Evolutionary conservation across 2,329 filamentous ascomycete genomes (phyloP), one percentile per base, ranked within the genome.

Genomic region (Myriosclerotinia scirpicola): DNA sequence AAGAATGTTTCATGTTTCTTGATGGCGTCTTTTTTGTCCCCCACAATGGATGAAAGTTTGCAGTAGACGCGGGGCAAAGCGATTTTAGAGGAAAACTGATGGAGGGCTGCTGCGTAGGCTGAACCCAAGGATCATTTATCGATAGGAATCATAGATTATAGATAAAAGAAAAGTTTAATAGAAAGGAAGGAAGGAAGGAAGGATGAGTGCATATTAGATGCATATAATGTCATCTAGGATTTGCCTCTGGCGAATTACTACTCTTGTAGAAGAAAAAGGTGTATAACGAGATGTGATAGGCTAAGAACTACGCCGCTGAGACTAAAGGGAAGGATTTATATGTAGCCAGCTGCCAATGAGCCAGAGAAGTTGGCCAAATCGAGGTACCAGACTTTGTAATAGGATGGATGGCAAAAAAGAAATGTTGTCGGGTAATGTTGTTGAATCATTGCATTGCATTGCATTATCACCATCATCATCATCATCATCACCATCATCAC

Each of bases 11-110:
- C 64, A 65, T 61, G 17, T 60, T 54, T 36, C 36, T 14, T 48
- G 50, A 26, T 34, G 60, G 53, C 53, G 42, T 64, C 52, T 56
- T 56, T n/a, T 34, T 26, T 22, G 52, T 34, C 63, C 40, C 64
- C 64, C 64, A 65, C 64, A 65, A 59, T 15, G 42, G 48, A 44
- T 54, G 60, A 36, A 59, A 22, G 22, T 60, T 17, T 53, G 12
- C 34, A 50, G 64, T 61, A 65, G 64, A 65, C 64, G 64, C 64
- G 64, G 64, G 55, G 64, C 64, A 65, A 65, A 65, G 46, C 20
- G 54, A 48, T 65, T 20, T 52, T 54, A 46, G 26, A 65, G 64
- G 38, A 26, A 65, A 65, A 38, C 38, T 36, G 56, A 60, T 36
- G 30, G 58, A 60, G 44, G 26, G 26, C 26, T 26, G 26, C 26